These are phyloP conservation scores for Iris pallida DNA, from an alignment of 116 monocot species.

Conservation along the genomic window DNA sequence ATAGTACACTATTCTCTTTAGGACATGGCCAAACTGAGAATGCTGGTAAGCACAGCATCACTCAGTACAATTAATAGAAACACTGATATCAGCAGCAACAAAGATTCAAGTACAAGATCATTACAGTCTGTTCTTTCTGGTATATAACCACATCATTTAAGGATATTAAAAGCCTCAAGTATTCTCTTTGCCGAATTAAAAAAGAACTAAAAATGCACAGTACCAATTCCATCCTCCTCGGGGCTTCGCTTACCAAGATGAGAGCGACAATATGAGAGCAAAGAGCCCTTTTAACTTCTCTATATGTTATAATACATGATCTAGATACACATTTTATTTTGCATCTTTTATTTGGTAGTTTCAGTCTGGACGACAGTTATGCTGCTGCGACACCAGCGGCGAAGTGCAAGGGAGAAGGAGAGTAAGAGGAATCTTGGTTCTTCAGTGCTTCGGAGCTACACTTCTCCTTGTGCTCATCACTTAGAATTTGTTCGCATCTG, in stretches of 20 bases:
- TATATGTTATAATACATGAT: background rate
- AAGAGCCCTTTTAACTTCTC: background rate
- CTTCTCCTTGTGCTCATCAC: conserved; percentile 37
- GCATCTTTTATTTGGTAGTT: background rate
- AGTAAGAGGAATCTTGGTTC: conserved; percentile 26
- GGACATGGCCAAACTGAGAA: no score
- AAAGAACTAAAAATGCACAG: no score
- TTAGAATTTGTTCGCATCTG: conserved; percentile 41
- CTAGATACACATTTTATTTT: background rate
- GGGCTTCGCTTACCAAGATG: background rate
- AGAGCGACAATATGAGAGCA: background rate
- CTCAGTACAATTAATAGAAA: no score
- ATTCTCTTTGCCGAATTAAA: no score
- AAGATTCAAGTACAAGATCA: no score
- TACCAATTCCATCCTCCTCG: background rate
- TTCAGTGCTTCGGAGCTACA: conserved; percentile 16
- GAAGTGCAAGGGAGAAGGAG: conserved; percentile 17
- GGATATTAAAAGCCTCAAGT: no score
- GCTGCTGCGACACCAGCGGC: conserved; percentile 14
- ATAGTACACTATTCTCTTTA: no score
- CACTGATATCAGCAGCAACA: no score
- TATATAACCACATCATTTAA: no score
- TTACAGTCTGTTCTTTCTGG: no score
- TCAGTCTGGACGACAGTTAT: background rate
- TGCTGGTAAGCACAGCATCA: no score